Evolutionary conservation across 768 basidiomycete species (phyloP).

Genomic region (Steccherinum ochraceum): DNA sequence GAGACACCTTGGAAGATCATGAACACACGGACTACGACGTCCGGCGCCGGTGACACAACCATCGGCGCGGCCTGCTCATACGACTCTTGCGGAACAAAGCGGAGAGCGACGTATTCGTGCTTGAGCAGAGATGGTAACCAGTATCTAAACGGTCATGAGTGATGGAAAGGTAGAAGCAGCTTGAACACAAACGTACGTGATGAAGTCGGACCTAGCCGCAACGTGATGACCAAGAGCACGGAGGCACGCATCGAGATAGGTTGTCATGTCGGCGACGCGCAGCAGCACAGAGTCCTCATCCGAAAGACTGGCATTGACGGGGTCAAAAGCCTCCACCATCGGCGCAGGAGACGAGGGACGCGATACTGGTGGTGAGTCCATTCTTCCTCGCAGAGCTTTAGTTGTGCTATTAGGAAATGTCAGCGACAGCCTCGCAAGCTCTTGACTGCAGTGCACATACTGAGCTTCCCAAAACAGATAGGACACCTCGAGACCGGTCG

Average conservation of each 20-base stretch:
- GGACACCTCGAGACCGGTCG: neutral
- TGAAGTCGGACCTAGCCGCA: neutral
- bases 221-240: neutral
- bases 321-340: no score
- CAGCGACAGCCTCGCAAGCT: no score
- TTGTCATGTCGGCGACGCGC: neutral
- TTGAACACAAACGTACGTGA: neutral
- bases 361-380: no score
- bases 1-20: neutral
- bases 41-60: neutral
- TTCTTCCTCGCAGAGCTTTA: no score
- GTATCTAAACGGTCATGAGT: neutral
- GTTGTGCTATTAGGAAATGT: no score
- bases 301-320: no score
- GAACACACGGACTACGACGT: neutral
- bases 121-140: neutral
- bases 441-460: no score
- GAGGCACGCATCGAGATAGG: neutral
- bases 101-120: neutral
- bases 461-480: neutral
- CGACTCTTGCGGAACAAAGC: neutral
- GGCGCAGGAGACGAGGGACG: no score
- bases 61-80: neutral
- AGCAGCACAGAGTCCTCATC: neutral
- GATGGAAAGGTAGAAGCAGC: no score